These are phyloP conservation scores for Meira nashicola DNA, from an alignment of 1,284 basidiomycete species.

Conservation along the genomic window DNA sequence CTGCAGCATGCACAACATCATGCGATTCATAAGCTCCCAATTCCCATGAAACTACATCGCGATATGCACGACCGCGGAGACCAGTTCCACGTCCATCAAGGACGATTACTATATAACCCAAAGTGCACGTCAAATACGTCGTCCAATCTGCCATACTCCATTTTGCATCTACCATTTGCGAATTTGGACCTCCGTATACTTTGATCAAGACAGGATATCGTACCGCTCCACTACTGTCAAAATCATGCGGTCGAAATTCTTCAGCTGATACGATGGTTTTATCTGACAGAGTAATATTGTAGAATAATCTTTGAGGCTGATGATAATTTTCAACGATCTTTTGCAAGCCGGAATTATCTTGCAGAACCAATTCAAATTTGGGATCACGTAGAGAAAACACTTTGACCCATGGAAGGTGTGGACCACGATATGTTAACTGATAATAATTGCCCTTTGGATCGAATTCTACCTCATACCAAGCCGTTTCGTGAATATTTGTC, in stretches of 20 bases:
- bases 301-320: conserved; percentile 63
- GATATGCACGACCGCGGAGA: conserved; percentile 72
- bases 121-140: conserved; percentile 72
- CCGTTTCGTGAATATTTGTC: conserved; percentile 64
- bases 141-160: conserved; percentile 62
- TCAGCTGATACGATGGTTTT: conserved; percentile 72
- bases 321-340: conserved; percentile 68
- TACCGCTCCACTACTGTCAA: conserved; percentile 85
- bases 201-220: conserved; percentile 72
- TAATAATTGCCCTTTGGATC: conserved; percentile 63
- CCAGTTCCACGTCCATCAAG: conserved; percentile 95
- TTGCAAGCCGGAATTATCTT: conserved; percentile 70
- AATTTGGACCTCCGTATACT: conserved; percentile 78
- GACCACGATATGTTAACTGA: conserved; percentile 72
- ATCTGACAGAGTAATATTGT: conserved; percentile 27
- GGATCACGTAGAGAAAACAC: conserved; percentile 66
- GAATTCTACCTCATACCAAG: conserved; percentile 60
- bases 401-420: conserved; percentile 78
- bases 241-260: conserved; percentile 81
- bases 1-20: conserved; percentile 80
- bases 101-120: conserved; percentile 78
- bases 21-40: conserved; percentile 78
- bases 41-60: conserved; percentile 77
- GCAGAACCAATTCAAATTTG: conserved; percentile 59
- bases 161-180: conserved; percentile 55